A percentile compares a stretch with the other conserved stretches of the same genome.
These are phyloP conservation scores for Penicillium silybi DNA, from an alignment of 495 filamentous ascomycete genomes.

Conservation along the genomic window DNA sequence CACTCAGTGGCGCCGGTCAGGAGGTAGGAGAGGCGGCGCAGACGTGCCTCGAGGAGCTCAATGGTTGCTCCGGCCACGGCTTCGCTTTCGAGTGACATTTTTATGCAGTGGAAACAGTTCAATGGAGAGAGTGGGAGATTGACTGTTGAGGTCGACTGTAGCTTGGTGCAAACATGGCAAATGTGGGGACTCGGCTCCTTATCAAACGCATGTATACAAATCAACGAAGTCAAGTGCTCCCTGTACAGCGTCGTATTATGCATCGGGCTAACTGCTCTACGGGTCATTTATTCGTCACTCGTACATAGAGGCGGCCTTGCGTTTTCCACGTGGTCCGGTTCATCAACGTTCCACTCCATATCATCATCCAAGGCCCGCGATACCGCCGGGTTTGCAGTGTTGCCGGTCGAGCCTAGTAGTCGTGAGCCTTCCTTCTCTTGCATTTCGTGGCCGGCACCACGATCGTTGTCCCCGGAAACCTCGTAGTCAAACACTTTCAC, in stretches of 20 bases:
- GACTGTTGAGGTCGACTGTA: background rate
- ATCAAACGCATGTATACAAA: background rate
- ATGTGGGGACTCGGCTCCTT: conserved; percentile 19
- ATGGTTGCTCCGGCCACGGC: conserved; percentile 54
- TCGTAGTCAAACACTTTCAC: conserved; percentile 45
- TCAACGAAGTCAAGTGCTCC: background rate
- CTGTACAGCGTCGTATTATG: background rate
- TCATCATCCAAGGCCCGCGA: conserved; percentile 6
- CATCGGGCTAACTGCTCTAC: conserved; percentile 1
- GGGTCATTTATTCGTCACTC: conserved; percentile 18
- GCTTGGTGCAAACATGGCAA: conserved; percentile 24
- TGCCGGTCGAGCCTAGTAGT: conserved; percentile 15
- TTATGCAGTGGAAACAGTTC: background rate
- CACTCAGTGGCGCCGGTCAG: conserved; percentile 57
- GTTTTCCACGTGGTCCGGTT: conserved; percentile 13
- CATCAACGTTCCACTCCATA: conserved; percentile 10
- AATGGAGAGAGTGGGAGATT: background rate
- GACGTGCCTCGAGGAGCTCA: conserved; percentile 70
- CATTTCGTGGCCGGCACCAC: conserved; percentile 34
- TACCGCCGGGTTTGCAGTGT: background rate
- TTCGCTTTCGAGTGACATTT: conserved; percentile 37
- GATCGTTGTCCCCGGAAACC: conserved; percentile 31
- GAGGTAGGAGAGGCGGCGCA: conserved; percentile 69
- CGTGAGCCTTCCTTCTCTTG: conserved; percentile 27
- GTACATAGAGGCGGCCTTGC: conserved; percentile 4